phyloP scores from a whole-genome alignment of 1,139 yeast genomes.

The Meyerozyma athensensis region DNA sequence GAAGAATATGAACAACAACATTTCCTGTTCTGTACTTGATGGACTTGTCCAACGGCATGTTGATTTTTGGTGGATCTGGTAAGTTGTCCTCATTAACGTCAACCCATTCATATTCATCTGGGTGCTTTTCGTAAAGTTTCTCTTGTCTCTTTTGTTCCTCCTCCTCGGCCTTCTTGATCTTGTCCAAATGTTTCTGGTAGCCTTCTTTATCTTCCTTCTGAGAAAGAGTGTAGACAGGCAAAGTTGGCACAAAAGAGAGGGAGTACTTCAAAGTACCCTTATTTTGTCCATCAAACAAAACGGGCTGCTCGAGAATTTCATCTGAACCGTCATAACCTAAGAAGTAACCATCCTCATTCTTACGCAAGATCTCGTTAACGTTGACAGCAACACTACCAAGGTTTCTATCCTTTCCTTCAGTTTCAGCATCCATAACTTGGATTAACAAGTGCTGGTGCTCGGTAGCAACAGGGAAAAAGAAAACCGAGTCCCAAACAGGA shows the following conservation, averaged over 20 bases:
- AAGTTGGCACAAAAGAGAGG: conserved; percentile 57
- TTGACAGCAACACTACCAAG: conserved; percentile 56
- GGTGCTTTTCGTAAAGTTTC: conserved; percentile 50
- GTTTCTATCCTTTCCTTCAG: conserved; percentile 55
- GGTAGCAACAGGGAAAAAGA: conserved; percentile 58
- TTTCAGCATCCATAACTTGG: conserved; percentile 63
- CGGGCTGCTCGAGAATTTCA: conserved; percentile 41
- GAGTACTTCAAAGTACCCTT: conserved; percentile 54
- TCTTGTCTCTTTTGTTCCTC: conserved; percentile 34
- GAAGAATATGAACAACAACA: conserved; percentile 46
- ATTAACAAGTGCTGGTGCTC: conserved; percentile 55
- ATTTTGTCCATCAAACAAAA: conserved; percentile 38
- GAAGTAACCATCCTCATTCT: conserved; percentile 41
- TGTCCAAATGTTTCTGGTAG: conserved; percentile 24
- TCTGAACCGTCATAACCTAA: conserved; percentile 50
- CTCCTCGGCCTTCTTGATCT: conserved; percentile 26
- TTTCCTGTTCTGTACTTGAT: conserved; percentile 58
- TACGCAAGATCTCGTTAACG: conserved; percentile 46
- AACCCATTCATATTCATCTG: conserved; percentile 62
- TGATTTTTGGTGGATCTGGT: conserved; percentile 40
- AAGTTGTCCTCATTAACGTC: conserved; percentile 47
- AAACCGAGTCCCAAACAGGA: conserved; percentile 56
- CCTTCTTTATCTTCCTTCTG: conserved; percentile 43
- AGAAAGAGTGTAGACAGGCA: conserved; percentile 55
- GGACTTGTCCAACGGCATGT: conserved; percentile 49